Evolutionary conservation across 2,329 filamentous ascomycete species (phyloP).

Genomic region (Dothidotthia symphoricarpi): DNA sequence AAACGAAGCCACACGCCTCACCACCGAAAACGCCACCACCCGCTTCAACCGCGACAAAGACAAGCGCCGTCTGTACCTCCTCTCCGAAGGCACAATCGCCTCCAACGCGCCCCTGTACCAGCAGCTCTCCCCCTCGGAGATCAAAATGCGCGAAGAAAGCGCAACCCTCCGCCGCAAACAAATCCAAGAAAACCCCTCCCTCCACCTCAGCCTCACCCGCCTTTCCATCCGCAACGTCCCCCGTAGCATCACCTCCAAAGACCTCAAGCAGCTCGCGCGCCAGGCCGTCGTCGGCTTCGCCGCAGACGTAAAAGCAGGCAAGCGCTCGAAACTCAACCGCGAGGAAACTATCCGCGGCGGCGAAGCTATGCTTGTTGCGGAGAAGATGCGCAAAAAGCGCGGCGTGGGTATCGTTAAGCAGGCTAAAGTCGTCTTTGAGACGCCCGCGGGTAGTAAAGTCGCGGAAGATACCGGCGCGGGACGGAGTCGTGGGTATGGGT

Average conservation of each 20-base stretch:
- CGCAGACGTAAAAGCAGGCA: conserved; percentile 77
- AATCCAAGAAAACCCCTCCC: conserved; percentile 83
- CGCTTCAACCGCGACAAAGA: conserved; percentile 74
- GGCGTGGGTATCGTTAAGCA: conserved; percentile 87
- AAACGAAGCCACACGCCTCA: conserved; percentile 72
- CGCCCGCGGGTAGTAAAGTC: conserved; percentile 79
- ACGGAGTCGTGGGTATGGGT: conserved; percentile 88
- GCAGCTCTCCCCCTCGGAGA: conserved; percentile 72
- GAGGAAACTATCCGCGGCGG: conserved; percentile 82
- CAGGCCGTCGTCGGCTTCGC: conserved; percentile 94
- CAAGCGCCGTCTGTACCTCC: conserved; percentile 83
- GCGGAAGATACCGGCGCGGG: conserved; percentile 73
- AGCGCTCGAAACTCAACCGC: conserved; percentile 75
- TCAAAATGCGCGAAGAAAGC: conserved; percentile 85
- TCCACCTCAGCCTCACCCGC: conserved; percentile 86
- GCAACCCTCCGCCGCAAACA: conserved; percentile 83
- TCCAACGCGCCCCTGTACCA: conserved; percentile 74
- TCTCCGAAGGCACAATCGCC: conserved; percentile 81
- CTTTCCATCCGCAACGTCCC: conserved; percentile 91
- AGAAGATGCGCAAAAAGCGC: conserved; percentile 74
- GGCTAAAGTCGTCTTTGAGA: conserved; percentile 93
- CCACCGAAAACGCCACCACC: conserved; percentile 62
- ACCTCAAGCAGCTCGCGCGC: conserved; percentile 85
- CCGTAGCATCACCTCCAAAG: conserved; percentile 76
- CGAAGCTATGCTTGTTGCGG: conserved; percentile 75